Evolutionary conservation across 768 basidiomycete genomes (phyloP).

Genomic region (Boletus reticulatus): DNA sequence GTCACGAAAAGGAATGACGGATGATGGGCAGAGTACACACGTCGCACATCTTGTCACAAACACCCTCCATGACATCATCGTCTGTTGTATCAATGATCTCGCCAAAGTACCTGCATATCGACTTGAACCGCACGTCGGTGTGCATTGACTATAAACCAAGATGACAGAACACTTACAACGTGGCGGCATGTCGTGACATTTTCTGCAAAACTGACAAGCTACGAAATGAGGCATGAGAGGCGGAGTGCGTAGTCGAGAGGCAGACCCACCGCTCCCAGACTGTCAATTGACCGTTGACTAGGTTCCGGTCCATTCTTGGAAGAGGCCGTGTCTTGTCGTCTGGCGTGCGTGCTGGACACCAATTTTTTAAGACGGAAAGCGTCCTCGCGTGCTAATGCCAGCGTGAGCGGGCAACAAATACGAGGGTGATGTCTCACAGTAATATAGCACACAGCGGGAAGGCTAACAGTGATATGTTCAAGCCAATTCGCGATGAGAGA

Average conservation of each 20-base stretch:
- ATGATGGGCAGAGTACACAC: constrained; percentile 38
- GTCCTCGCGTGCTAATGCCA: constrained; percentile 68
- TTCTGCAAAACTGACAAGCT: constrained; percentile 60
- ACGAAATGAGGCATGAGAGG: not conserved
- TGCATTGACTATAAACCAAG: too few relatives aligned
- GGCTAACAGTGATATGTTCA: constrained; percentile 42
- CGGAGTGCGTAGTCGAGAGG: not conserved
- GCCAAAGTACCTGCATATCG: constrained; percentile 80
- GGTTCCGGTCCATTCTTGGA: constrained; percentile 53
- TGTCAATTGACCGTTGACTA: constrained; percentile 65
- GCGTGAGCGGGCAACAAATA: not conserved
- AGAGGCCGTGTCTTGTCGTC: constrained; percentile 42
- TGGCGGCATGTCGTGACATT: constrained; percentile 61
- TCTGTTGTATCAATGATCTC: constrained; percentile 57
- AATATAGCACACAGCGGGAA: constrained; percentile 79
- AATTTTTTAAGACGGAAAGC: constrained; percentile 52
- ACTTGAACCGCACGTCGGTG: constrained; percentile 34
- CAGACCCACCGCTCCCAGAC: constrained; percentile 54
- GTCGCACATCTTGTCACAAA: constrained; percentile 82
- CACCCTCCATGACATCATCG: constrained; percentile 40
- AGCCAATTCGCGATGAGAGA: not conserved
- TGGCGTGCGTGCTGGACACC: constrained; percentile 46
- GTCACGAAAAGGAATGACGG: not conserved
- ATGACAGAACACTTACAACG: constrained; percentile 45
- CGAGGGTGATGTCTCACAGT: constrained; percentile 47